Percentiles rank a stretch among this genome's conserved stretches.
Evolutionary conservation across 257 asterid species (phyloP).

Genomic region (Handroanthus guayacan): DNA sequence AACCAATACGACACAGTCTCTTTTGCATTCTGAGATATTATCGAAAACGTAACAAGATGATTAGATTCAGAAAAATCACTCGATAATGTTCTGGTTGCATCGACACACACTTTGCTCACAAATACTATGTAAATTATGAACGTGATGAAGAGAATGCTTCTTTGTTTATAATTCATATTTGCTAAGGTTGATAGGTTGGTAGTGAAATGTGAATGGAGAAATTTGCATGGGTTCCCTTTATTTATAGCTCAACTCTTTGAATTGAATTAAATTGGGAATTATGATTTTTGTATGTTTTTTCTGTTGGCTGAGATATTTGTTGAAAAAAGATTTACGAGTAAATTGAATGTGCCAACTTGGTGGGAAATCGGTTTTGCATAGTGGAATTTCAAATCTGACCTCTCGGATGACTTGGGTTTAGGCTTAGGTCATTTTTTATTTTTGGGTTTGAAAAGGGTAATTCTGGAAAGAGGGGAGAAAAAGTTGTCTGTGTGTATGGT

Average conservation of each 20-base stretch:
- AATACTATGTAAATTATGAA: conserved; percentile 16
- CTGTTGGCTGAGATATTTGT: conserved; percentile 32
- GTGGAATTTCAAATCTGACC: conserved; percentile 28
- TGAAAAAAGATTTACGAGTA: not conserved
- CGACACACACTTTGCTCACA: conserved; percentile 31
- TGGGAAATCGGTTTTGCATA: not conserved
- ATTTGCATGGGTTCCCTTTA: conserved; percentile 16
- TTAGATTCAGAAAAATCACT: conserved; percentile 40
- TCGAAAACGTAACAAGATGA: conserved; percentile 34
- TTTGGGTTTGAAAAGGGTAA: conserved; percentile 22
- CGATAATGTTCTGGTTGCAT: conserved; percentile 48
- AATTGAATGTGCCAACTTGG: conserved; percentile 16
- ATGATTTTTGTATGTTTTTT: conserved; percentile 24
- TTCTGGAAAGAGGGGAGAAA: not conserved
- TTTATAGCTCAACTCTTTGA: conserved; percentile 20
- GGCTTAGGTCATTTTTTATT: conserved; percentile 15
- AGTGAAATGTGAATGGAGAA: conserved; percentile 13
- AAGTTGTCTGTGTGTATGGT: no score
- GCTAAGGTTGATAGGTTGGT: not conserved
- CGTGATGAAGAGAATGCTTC: conserved; percentile 21
- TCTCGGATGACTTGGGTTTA: not conserved
- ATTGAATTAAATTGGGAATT: no score
- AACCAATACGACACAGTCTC: conserved; percentile 55
- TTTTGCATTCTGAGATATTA: conserved; percentile 45
- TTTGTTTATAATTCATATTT: conserved; percentile 34